Percentiles rank a stretch among this genome's conserved stretches.
Evolutionary conservation across 208 protist genomes (phyloP).

Genomic region (Crithidia sp.): DNA sequence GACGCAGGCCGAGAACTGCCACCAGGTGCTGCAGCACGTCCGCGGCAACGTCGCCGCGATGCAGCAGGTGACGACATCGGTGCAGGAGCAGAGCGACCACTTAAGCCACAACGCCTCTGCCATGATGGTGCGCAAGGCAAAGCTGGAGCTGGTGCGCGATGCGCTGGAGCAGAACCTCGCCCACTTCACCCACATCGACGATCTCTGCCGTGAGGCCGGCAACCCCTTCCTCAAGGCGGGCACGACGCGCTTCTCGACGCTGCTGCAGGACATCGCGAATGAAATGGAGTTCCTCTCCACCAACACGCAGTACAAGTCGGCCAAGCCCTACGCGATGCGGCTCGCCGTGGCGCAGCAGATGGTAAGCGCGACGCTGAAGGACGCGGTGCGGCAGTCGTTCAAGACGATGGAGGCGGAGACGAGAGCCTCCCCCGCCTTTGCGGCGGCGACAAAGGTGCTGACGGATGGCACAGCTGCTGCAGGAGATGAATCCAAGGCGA

Average conservation of each 20-base stretch:
- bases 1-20: conserved; percentile 51
- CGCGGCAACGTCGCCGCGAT: conserved; percentile 58
- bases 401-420: conserved; percentile 30
- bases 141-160: conserved; percentile 77
- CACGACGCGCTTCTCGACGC: conserved; percentile 62
- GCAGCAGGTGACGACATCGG: conserved; percentile 66
- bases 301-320: conserved; percentile 76
- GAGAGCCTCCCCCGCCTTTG: conserved; percentile 29
- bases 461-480: background rate
- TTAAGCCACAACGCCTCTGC: conserved; percentile 78
- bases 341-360: conserved; percentile 68
- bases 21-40: conserved; percentile 47
- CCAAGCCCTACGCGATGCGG: conserved; percentile 71
- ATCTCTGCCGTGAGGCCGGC: conserved; percentile 68
- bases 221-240: conserved; percentile 63
- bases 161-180: conserved; percentile 70
- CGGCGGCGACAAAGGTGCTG: conserved; percentile 22
- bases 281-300: conserved; percentile 80
- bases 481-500: background rate
- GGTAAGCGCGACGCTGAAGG: conserved; percentile 48
- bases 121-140: conserved; percentile 74
- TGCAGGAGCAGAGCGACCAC: conserved; percentile 79
- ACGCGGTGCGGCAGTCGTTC: conserved; percentile 62
- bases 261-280: conserved; percentile 80
- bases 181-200: conserved; percentile 84